A percentile compares a stretch with the other conserved stretches of the same genome.
Evolutionary conservation across 163 green algal genomes (phyloP).

Genomic region (Scenedesmus sp.): DNA sequence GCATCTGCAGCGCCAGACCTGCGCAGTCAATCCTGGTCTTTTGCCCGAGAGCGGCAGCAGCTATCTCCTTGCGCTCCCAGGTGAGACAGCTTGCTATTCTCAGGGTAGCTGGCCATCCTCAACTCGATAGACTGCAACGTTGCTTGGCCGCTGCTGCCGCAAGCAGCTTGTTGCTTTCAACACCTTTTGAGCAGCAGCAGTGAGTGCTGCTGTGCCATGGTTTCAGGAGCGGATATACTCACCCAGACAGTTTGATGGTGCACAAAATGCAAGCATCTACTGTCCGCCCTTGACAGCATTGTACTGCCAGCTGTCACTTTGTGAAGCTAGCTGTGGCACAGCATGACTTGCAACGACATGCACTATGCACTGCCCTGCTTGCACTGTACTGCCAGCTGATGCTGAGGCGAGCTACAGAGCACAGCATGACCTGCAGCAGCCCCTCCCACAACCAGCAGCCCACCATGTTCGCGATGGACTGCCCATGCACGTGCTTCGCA

Average conservation of each 20-base stretch:
- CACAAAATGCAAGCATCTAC: not conserved
- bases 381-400: too few relatives aligned
- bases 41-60: not conserved
- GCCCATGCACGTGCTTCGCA: not conserved
- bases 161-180: not conserved
- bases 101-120: too few relatives aligned
- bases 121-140: too few relatives aligned
- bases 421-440: too few relatives aligned
- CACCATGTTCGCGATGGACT: too few relatives aligned
- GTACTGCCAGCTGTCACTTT: not conserved
- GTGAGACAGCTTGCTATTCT: not conserved
- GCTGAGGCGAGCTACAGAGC: too few relatives aligned
- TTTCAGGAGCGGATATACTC: not conserved
- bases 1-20: not conserved
- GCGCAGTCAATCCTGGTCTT: constrained; percentile 2
- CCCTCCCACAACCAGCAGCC: too few relatives aligned
- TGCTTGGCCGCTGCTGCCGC: too few relatives aligned
- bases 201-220: not conserved
- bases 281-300: not conserved
- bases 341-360: too few relatives aligned
- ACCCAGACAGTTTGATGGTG: not conserved
- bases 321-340: too few relatives aligned
- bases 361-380: too few relatives aligned
- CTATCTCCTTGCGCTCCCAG: not conserved
- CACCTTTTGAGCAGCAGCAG: not conserved